These are phyloP conservation scores for Saitoella complicata DNA, from an alignment of 805 yeast species.

Conservation along the genomic window DNA sequence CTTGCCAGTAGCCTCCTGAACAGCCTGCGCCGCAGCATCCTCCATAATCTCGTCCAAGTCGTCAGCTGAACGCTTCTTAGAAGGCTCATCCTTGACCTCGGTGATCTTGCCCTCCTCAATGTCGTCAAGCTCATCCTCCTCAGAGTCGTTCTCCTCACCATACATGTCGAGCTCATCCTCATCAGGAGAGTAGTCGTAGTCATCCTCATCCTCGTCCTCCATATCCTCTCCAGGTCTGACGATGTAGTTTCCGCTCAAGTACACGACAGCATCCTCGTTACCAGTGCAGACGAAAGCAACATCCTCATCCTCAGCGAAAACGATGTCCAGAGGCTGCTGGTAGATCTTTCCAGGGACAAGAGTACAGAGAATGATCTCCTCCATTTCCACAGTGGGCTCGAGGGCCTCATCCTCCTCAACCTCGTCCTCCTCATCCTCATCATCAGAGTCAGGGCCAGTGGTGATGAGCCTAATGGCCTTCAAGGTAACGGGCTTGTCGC, in stretches of 20 bases:
- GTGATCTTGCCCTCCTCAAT: constrained; percentile 21
- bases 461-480: constrained; percentile 64
- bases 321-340: constrained; percentile 84
- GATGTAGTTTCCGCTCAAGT: constrained; percentile 86
- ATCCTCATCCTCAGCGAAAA: constrained; percentile 86
- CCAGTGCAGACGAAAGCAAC: constrained; percentile 91
- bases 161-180: constrained; percentile 32
- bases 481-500: constrained; percentile 58
- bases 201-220: constrained; percentile 27
- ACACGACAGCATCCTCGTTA: constrained; percentile 59
- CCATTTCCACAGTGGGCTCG: constrained; percentile 19
- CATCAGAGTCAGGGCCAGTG: constrained; percentile 16
- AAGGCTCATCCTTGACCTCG: constrained; percentile 17
- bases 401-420: constrained; percentile 22
- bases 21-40: constrained; percentile 21
- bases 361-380: constrained; percentile 67
- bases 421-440: constrained; percentile 11
- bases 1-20: constrained; percentile 22
- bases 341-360: constrained; percentile 51
- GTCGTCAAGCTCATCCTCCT: constrained; percentile 17
- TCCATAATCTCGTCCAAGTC: constrained; percentile 28
- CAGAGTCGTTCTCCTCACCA: constrained; percentile 18
- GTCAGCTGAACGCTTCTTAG: constrained; percentile 14
- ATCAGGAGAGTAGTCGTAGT: constrained; percentile 14
- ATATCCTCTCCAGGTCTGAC: constrained; percentile 76